Conservation (phyloP, 2,329 filamentous ascomycete genomes). For the Graphium sp. region DNA sequence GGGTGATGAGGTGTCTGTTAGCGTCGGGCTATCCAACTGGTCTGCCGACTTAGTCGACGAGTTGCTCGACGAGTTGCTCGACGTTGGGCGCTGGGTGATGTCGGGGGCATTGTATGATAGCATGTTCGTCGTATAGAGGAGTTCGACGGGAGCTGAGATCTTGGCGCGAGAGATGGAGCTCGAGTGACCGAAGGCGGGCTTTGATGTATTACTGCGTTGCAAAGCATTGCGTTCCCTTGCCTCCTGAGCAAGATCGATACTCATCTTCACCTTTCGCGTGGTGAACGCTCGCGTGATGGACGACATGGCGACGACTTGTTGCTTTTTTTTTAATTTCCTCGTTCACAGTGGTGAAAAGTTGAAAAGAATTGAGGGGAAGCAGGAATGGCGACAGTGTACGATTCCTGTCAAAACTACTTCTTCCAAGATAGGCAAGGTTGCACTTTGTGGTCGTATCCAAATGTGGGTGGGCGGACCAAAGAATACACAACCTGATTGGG, state of each 20-base stretch:
- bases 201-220: constrained; percentile 33
- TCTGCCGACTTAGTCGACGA: constrained; percentile 45
- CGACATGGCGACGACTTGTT: constrained; percentile 20
- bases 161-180: constrained; percentile 30
- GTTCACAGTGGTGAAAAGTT: constrained; percentile 1
- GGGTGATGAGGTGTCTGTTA: constrained; percentile 37
- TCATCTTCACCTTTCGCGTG: constrained; percentile 44
- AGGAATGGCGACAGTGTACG: too few species aligned
- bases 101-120: constrained; percentile 89
- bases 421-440: too few species aligned
- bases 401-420: too few species aligned
- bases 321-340: not conserved
- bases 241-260: constrained; percentile 25
- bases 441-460: too few species aligned
- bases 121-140: constrained; percentile 92
- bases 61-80: constrained; percentile 32
- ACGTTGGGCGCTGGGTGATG: constrained; percentile 37
- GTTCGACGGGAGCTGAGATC: constrained; percentile 76
- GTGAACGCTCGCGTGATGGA: constrained; percentile 57
- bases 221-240: constrained; percentile 17
- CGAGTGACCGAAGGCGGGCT: constrained; percentile 21
- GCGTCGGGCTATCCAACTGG: constrained; percentile 52
- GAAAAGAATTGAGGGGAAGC: constrained; percentile 2
- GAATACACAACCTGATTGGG: too few species aligned
- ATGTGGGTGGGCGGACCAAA: too few species aligned